Evolutionary conservation across 768 basidiomycete species (phyloP).

Genomic region (Kwoniella sp.): DNA sequence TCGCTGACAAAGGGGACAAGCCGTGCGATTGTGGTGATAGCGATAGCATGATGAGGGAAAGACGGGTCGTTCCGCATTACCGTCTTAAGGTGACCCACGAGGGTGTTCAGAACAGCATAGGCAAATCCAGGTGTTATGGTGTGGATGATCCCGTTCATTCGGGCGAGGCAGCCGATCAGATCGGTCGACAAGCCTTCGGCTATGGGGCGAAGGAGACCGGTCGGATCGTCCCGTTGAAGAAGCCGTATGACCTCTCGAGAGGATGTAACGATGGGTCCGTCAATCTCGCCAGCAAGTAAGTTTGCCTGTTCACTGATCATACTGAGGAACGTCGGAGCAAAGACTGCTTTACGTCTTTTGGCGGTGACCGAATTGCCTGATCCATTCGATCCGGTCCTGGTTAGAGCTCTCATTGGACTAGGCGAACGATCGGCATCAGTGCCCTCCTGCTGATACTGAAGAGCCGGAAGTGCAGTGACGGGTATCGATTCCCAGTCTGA

Average conservation of each 20-base stretch:
- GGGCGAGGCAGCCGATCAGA: slow-evolving; percentile 24
- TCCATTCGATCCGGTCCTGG: slow-evolving; percentile 26
- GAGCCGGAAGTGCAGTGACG: slow-evolving; percentile 30
- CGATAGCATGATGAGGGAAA: slow-evolving; percentile 23
- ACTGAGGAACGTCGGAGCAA: slow-evolving; percentile 34
- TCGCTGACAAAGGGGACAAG: slow-evolving; percentile 29
- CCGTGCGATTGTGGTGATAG: slow-evolving; percentile 31
- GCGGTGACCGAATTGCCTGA: slow-evolving; percentile 15
- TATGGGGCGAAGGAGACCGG: slow-evolving; percentile 32
- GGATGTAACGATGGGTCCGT: slow-evolving; percentile 12
- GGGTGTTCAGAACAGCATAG: slow-evolving; percentile 34
- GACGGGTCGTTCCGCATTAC: slow-evolving; percentile 19
- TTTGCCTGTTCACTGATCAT: slow-evolving; percentile 31
- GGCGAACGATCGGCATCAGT: slow-evolving; percentile 7
- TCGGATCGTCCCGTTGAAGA: slow-evolving; percentile 41
- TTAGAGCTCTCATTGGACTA: slow-evolving; percentile 26
- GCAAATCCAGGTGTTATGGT: slow-evolving; percentile 38
- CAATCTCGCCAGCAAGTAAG: slow-evolving; percentile 17
- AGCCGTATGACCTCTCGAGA: slow-evolving; percentile 31
- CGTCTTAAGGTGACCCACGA: slow-evolving; percentile 40
- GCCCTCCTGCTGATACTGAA: slow-evolving; percentile 28
- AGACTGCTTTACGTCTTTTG: slow-evolving; percentile 29
- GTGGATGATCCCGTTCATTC: slow-evolving; percentile 26
- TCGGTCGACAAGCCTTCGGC: slow-evolving; percentile 25
- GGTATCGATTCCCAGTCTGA: slow-evolving; percentile 35